phyloP scores from a whole-genome alignment of 495 filamentous ascomycete species.

The Delitschia confertaspora region DNA sequence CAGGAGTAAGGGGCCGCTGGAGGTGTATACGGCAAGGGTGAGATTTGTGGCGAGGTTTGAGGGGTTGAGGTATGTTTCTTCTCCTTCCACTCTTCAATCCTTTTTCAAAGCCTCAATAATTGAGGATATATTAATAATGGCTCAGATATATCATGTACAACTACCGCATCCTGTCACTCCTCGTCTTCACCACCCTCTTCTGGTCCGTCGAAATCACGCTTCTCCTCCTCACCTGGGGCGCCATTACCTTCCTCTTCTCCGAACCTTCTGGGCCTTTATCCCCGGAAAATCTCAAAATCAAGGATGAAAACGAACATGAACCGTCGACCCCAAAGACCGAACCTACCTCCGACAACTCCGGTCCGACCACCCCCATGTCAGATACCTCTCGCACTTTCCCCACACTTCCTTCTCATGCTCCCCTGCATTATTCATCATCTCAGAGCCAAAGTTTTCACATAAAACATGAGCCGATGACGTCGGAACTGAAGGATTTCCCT shows the following conservation, averaged over 20 bases:
- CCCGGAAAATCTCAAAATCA: constrained; percentile 5
- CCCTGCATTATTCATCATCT: constrained; percentile 36
- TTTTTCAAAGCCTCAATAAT: background rate
- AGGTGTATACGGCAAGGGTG: constrained; percentile 63
- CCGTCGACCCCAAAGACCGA: constrained; percentile 14
- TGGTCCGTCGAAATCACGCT: constrained; percentile 64
- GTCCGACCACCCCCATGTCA: constrained; percentile 32
- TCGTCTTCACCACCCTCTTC: constrained; percentile 58
- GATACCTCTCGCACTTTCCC: constrained; percentile 49
- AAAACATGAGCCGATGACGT: constrained; percentile 19
- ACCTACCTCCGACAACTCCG: constrained; percentile 6
- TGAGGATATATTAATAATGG: background rate
- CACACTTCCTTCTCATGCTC: constrained; percentile 43
- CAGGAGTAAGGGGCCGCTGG: constrained; percentile 45
- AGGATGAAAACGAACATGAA: constrained; percentile 17
- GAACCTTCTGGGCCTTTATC: background rate
- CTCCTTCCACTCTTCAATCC: background rate
- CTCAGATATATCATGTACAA: constrained; percentile 59
- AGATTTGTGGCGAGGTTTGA: constrained; percentile 61
- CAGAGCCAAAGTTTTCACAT: constrained; percentile 17
- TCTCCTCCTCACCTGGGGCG: constrained; percentile 49
- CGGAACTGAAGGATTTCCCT: constrained; percentile 16
- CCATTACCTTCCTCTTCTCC: constrained; percentile 34
- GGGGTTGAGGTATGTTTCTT: constrained; percentile 50
- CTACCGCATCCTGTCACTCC: constrained; percentile 58